Conservation (phyloP, 495 filamentous ascomycete genomes). For the Astrocystis sublimbata region DNA sequence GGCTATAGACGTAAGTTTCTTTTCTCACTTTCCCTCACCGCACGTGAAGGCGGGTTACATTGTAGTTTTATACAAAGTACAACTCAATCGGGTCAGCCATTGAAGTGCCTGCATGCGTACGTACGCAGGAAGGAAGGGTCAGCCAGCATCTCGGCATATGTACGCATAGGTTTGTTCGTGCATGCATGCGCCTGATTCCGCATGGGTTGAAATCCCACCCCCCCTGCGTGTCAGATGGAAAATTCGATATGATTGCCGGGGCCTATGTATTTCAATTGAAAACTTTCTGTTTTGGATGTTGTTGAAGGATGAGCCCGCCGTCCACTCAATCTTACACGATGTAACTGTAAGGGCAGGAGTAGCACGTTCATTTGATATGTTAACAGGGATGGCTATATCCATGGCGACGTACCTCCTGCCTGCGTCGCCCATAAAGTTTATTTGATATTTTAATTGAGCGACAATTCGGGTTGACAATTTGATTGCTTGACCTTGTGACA, state of each 20-base stretch:
- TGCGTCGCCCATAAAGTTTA: background rate
- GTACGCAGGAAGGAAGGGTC: background rate
- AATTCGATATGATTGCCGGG: slow-evolving; percentile 19
- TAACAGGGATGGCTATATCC: background rate
- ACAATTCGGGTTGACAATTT: background rate
- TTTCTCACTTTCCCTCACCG: background rate
- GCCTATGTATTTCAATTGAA: slow-evolving; percentile 17
- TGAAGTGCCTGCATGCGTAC: background rate
- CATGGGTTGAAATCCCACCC: slow-evolving; percentile 14
- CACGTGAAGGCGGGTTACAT: background rate
- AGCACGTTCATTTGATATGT: background rate
- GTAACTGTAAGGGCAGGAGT: background rate
- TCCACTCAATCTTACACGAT: background rate
- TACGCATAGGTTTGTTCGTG: too few species aligned
- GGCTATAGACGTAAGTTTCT: too few species aligned
- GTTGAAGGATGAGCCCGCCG: too few species aligned
- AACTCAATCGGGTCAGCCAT: background rate
- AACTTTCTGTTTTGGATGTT: background rate
- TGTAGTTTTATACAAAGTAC: background rate
- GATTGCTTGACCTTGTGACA: background rate
- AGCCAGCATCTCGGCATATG: slow-evolving; percentile 15
- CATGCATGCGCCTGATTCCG: slow-evolving; percentile 14
- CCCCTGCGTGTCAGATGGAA: background rate
- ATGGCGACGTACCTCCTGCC: background rate
- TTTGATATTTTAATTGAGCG: too few species aligned